A percentile compares a stretch with the other conserved stretches of the same genome.
Evolutionary conservation across 1,284 basidiomycete genomes (phyloP).

Genomic region (Vanrija pseudolonga): DNA sequence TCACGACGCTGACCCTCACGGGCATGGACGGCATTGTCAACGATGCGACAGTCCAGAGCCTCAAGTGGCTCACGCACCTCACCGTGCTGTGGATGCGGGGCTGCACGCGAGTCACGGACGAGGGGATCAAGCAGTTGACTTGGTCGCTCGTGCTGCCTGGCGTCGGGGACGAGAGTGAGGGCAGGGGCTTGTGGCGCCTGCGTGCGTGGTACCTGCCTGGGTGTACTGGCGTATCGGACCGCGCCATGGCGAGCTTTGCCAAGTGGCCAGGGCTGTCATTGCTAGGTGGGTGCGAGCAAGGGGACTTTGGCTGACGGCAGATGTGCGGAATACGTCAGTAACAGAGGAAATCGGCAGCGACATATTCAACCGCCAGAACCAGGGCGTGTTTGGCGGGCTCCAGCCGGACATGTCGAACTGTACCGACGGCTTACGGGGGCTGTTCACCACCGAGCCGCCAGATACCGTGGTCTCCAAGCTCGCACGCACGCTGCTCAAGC

Average conservation of each 20-base stretch:
- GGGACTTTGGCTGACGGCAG: slow-evolving; percentile 12
- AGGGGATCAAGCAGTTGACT: slow-evolving; percentile 29
- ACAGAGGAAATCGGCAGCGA: slow-evolving; percentile 19
- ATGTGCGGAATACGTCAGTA: slow-evolving; percentile 38
- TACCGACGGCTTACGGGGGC: slow-evolving; percentile 23
- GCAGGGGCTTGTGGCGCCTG: slow-evolving; percentile 26
- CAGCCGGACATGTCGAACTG: slow-evolving; percentile 35
- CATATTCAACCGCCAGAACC: slow-evolving; percentile 29
- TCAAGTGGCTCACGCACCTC: slow-evolving; percentile 34
- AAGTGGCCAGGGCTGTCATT: slow-evolving; percentile 37
- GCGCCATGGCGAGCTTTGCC: slow-evolving; percentile 27
- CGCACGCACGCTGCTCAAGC: slow-evolving; percentile 23
- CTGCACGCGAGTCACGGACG: slow-evolving; percentile 27
- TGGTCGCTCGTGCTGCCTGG: slow-evolving; percentile 14
- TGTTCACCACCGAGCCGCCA: slow-evolving; percentile 24
- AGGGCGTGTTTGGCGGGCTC: slow-evolving; percentile 16
- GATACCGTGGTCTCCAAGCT: slow-evolving; percentile 25
- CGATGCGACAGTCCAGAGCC: slow-evolving; percentile 23
- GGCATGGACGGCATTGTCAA: slow-evolving; percentile 21
- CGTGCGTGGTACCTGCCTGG: slow-evolving; percentile 27
- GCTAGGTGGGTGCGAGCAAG: slow-evolving; percentile 23
- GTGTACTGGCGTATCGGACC: slow-evolving; percentile 26
- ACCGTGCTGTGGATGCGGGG: slow-evolving; percentile 33
- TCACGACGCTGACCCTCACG: slow-evolving; percentile 37
- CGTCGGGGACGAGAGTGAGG: slow-evolving; percentile 1